These are phyloP conservation scores for Pseudogymnoascus sp. DNA, from an alignment of 2,329 filamentous ascomycete species.

Conservation along the genomic window DNA sequence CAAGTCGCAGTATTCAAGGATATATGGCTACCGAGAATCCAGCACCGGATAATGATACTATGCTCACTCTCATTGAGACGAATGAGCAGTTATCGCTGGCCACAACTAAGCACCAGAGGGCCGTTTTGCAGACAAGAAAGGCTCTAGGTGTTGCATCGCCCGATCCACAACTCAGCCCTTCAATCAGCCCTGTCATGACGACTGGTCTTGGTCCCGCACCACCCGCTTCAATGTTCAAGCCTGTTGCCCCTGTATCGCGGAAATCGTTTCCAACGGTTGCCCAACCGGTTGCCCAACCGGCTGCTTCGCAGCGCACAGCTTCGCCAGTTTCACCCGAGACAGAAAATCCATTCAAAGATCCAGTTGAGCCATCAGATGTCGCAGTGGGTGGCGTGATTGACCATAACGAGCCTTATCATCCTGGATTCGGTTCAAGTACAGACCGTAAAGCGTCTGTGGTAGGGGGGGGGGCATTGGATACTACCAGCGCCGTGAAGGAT, in stretches of 20 bases:
- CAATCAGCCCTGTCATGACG: background rate
- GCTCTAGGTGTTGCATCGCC: conserved; percentile 36
- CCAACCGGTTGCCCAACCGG: conserved; percentile 12
- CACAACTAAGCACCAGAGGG: conserved; percentile 75
- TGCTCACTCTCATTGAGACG: conserved; percentile 87
- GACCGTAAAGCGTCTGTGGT: conserved; percentile 23
- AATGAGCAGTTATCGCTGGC: conserved; percentile 84
- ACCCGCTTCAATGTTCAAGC: conserved; percentile 8
- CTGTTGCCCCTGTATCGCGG: conserved; percentile 13
- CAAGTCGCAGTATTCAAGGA: conserved; percentile 70
- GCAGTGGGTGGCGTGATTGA: conserved; percentile 5
- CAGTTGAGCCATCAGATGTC: conserved; percentile 11
- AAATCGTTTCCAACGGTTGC: background rate
- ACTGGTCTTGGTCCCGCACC: conserved; percentile 11
- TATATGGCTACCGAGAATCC: conserved; percentile 80
- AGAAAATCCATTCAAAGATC: conserved; percentile 26
- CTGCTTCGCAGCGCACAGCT: conserved; percentile 10
- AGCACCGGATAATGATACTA: conserved; percentile 81
- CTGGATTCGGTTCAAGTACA: conserved; percentile 24
- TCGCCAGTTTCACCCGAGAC: conserved; percentile 17
- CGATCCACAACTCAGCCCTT: conserved; percentile 13
- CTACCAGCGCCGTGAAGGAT: conserved; percentile 15
- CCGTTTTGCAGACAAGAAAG: conserved; percentile 57
- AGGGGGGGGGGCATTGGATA: conserved; percentile 23
- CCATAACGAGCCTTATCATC: conserved; percentile 27